Percentiles rank a stretch among this genome's conserved stretches.
phyloP scores from a whole-genome alignment of 169 alveolate genomes.

The Plasmodium coatneyi region DNA sequence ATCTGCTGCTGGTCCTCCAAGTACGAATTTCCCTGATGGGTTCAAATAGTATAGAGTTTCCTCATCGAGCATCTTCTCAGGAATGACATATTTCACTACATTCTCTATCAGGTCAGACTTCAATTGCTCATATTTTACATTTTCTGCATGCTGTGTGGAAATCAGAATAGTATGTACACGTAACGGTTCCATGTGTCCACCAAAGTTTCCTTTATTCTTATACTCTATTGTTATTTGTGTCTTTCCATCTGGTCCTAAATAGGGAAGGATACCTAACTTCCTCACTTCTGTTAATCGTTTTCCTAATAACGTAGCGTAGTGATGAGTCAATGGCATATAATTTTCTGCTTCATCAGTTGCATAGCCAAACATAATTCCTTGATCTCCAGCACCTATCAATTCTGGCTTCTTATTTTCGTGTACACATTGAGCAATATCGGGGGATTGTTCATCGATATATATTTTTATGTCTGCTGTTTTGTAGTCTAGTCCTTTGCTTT shows the following conservation, averaged over 20 bases:
- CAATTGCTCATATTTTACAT: constrained; percentile 85
- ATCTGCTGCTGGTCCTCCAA: constrained; percentile 99
- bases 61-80: constrained; percentile 93
- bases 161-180: constrained; percentile 95
- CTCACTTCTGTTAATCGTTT: constrained; percentile 95
- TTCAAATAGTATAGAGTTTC: constrained; percentile 95
- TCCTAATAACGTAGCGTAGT: constrained; percentile 94
- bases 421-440: constrained; percentile 97
- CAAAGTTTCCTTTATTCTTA: constrained; percentile 80
- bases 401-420: constrained; percentile 93
- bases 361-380: constrained; percentile 99
- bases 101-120: constrained; percentile 90
- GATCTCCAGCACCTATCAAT: constrained; percentile 91
- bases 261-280: constrained; percentile 89
- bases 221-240: constrained; percentile 96
- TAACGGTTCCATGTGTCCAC: constrained; percentile 92
- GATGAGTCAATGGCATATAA: constrained; percentile 98
- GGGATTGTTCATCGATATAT: constrained; percentile 94
- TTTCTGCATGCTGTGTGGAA: constrained; percentile 92
- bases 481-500: constrained; percentile 94
- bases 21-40: constrained; percentile 97
- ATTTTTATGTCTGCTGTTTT: constrained; percentile 94
- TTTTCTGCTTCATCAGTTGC: constrained; percentile 99
- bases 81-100: constrained; percentile 95
- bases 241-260: constrained; percentile 99